Evolutionary conservation across 2,329 filamentous ascomycete genomes (phyloP).

Genomic region (Botryotinia narcissicola): DNA sequence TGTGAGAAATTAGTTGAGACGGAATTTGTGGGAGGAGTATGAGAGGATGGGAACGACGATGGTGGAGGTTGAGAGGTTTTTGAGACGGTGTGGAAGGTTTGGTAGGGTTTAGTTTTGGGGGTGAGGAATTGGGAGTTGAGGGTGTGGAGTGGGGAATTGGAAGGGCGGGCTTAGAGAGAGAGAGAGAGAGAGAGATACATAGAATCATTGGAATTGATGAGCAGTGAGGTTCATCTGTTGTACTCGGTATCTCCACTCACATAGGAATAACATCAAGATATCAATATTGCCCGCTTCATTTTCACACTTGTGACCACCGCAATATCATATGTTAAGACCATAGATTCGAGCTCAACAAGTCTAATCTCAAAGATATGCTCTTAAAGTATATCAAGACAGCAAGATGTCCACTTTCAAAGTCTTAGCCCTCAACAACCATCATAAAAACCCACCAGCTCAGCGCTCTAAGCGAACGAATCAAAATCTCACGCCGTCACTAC

Average conservation of each 20-base stretch:
- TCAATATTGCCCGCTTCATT: not conserved
- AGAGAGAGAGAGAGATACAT: too few relatives aligned
- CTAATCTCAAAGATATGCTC: fast-evolving
- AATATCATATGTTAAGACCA: not conserved
- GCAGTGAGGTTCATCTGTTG: not conserved
- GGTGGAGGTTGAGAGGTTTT: not conserved
- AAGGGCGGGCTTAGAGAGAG: not conserved
- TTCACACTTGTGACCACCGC: not conserved
- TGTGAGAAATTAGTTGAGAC: not conserved
- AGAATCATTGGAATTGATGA: not conserved
- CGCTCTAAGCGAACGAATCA: not conserved
- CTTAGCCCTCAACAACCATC: too few relatives aligned
- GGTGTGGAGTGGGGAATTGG: not conserved
- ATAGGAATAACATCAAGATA: not conserved
- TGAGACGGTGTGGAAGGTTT: not conserved
- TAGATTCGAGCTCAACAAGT: too few relatives aligned
- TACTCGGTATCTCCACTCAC: not conserved
- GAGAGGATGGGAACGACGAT: not conserved
- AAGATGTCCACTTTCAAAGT: not conserved
- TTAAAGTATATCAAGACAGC: too few relatives aligned
- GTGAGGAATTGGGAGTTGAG: not conserved
- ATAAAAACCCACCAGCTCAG: not conserved
- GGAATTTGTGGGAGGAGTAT: not conserved
- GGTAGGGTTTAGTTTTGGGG: not conserved
- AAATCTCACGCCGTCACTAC: too few relatives aligned